Evolutionary conservation across 345 rosid genomes (phyloP).

Genomic region (Bruguiera parviflora): DNA sequence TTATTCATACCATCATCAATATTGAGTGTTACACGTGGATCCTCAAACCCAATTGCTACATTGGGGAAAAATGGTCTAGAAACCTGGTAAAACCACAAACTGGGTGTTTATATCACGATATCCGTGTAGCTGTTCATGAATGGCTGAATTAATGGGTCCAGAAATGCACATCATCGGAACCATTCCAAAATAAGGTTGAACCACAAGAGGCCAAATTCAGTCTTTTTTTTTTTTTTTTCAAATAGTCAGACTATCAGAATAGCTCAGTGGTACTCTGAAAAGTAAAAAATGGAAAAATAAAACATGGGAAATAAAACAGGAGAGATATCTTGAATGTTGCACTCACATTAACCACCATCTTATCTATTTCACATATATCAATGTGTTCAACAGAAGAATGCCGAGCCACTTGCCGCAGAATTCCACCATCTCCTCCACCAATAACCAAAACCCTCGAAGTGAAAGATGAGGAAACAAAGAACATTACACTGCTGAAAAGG

Average conservation of each 20-base stretch:
- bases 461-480: not conserved
- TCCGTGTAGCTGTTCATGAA: not conserved
- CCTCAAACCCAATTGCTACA: slow-evolving; percentile 75
- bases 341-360: slow-evolving; percentile 97
- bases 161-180: not conserved
- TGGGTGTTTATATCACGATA: not conserved
- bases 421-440: slow-evolving; percentile 99
- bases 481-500: not conserved
- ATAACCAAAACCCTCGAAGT: slow-evolving; percentile 73
- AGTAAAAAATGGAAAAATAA: not conserved
- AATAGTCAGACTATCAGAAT: not conserved
- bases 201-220: not conserved
- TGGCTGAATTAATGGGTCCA: not conserved
- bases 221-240: not conserved
- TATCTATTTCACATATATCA: slow-evolving; percentile 92
- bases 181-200: slow-evolving; percentile 4
- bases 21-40: slow-evolving; percentile 84
- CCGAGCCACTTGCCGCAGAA: slow-evolving; percentile 80
- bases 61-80: slow-evolving; percentile 78
- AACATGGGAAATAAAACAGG: not conserved
- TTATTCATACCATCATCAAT: slow-evolving; percentile 73
- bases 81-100: slow-evolving; percentile 43
- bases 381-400: slow-evolving; percentile 78
- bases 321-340: not conserved
- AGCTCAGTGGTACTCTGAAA: not conserved